Percentiles rank a stretch among this genome's conserved stretches.
Conservation (phyloP, 2,329 filamentous ascomycete species). For the Ceratocystis huliohia region DNA sequence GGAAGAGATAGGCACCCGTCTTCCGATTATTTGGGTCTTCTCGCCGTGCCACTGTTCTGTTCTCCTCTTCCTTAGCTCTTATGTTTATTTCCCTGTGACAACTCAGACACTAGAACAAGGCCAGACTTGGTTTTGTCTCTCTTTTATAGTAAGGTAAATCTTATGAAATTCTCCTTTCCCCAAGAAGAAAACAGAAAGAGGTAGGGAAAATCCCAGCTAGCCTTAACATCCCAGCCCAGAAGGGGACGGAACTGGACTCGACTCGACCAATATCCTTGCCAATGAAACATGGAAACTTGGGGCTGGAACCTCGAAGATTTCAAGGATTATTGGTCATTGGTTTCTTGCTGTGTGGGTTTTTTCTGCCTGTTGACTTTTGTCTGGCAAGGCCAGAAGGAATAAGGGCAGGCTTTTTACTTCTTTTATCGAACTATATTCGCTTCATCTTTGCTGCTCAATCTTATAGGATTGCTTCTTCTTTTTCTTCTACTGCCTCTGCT, state of each 20-base stretch:
- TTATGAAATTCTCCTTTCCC: neutral
- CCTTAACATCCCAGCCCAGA: constrained; percentile 7
- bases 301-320: constrained; percentile 14
- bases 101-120: neutral
- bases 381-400: neutral
- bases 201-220: constrained; percentile 6
- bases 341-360: neutral
- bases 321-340: neutral
- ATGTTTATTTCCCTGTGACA: neutral
- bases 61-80: neutral
- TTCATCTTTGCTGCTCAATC: neutral
- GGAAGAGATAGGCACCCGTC: neutral
- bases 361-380: neutral
- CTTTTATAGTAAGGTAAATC: neutral
- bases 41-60: neutral
- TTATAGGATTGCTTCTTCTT: neutral
- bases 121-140: neutral
- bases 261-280: constrained; percentile 5
- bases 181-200: neutral
- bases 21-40: neutral
- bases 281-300: constrained; percentile 4
- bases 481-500: constrained; percentile 5
- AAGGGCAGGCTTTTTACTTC: neutral
- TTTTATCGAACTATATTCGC: neutral
- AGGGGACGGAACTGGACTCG: constrained; percentile 8